Evolutionary conservation across 768 basidiomycete genomes (phyloP), one percentile per base, ranked within the genome.

Genomic region (Phanerochaete sordida): DNA sequence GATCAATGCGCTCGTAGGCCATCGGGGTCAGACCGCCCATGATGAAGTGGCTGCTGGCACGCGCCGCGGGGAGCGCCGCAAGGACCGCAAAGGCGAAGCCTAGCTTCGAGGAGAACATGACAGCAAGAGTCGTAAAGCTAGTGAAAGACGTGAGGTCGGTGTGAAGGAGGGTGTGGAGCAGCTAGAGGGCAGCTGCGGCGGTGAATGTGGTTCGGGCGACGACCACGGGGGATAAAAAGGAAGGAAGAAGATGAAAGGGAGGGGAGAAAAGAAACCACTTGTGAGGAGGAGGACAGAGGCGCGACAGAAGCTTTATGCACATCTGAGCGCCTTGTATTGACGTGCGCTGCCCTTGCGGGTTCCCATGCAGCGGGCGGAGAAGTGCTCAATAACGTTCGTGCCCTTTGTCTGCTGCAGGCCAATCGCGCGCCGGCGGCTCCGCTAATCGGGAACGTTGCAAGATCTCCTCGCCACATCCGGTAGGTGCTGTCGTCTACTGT

Each of bases 41-140:
- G 35, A 64, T 64, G 16, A 62, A 30, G 53, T 61, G 60, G 52
- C 48, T 53, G 27, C 61, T 62, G 23, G 56, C 60, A 50, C 27
- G 58, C 21, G 43, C 60, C n/a, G 45, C 13, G 16, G 57, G 48
- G n/a, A 49, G 26, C 24, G 50, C 62, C 31, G 53, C 46, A 15
- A 56, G 30, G 4, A 46, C 53, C 27, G 49, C 31, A 7, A 61
- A 15, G 24, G 43, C 61, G 6, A 57, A 24, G 23, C 39, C 48
- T 15, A 57, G 48, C 50, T 58, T 62, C 24, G 28, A 31, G 37
- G 50, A 57, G 28, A 54, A 21, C 56, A 62, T 57, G 21, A n/a
- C 6, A 33, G 3, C 48, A 26, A 24, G 55, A 43, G 39, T 27
- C 7, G 47, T 31, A 11, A 50, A 39, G 16, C 15, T 19, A 62